phyloP scores from a whole-genome alignment of 2,329 filamentous ascomycete species.

The Capronia coronata region DNA sequence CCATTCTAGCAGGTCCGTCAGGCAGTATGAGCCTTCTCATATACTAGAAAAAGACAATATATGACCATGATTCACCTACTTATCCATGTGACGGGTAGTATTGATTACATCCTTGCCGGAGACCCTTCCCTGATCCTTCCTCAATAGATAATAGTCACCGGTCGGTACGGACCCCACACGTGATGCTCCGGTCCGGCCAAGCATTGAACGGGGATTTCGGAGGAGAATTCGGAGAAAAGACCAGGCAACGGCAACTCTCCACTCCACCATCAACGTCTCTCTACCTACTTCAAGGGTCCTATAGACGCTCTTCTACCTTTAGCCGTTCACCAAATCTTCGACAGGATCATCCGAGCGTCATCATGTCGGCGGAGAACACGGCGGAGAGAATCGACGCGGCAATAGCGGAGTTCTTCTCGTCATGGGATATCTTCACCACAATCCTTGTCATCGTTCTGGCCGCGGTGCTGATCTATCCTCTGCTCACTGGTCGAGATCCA shows the following conservation, averaged over 20 bases:
- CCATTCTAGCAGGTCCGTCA: not conserved
- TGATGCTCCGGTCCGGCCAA: not conserved
- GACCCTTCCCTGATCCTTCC: too few species aligned
- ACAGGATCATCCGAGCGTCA: slow-evolving; percentile 2
- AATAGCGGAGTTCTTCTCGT: slow-evolving; percentile 26
- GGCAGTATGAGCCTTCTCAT: too few species aligned
- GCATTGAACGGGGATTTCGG: not conserved
- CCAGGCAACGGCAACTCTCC: too few species aligned
- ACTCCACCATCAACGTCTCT: not conserved
- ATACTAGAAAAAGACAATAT: not conserved
- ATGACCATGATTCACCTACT: not conserved
- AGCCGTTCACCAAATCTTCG: not conserved
- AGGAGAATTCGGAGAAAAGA: too few species aligned
- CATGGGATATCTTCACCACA: slow-evolving; percentile 75
- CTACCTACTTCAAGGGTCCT: too few species aligned
- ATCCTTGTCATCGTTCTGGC: slow-evolving; percentile 61
- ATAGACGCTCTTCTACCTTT: not conserved
- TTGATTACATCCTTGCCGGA: too few species aligned
- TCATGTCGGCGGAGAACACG: slow-evolving; percentile 16
- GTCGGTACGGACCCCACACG: too few species aligned
- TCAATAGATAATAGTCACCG: too few species aligned
- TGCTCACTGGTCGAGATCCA: slow-evolving; percentile 68
- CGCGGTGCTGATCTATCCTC: slow-evolving; percentile 61
- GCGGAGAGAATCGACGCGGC: slow-evolving; percentile 23
- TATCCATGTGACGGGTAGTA: too few species aligned